Conservation (phyloP, 768 basidiomycete species). For the Suillus tomentosus region DNA sequence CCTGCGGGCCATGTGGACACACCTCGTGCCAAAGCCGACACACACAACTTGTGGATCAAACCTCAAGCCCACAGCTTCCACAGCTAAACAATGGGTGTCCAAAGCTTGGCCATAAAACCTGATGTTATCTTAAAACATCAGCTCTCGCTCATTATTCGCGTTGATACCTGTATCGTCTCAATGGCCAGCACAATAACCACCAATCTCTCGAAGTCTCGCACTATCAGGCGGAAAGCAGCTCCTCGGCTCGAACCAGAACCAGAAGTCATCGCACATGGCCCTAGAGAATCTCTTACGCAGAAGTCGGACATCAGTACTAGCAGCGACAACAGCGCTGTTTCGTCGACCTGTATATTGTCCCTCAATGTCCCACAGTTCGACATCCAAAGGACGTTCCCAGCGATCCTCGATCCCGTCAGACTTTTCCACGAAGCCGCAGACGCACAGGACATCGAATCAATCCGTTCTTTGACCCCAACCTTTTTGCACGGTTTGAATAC, state of each 20-base stretch:
- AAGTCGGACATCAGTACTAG: slow-evolving; percentile 28
- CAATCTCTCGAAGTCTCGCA: background rate
- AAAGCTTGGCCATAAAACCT: background rate
- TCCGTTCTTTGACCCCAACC: slow-evolving; percentile 31
- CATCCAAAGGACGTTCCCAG: slow-evolving; percentile 38
- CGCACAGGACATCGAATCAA: slow-evolving; percentile 27
- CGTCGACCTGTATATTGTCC: slow-evolving; percentile 21
- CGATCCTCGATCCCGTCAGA: slow-evolving; percentile 33
- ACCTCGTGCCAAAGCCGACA: background rate
- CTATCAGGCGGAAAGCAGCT: background rate
- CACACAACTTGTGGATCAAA: background rate
- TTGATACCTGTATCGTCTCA: too few relatives aligned
- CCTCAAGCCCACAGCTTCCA: background rate
- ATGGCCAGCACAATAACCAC: background rate
- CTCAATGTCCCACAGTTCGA: slow-evolving; percentile 23
- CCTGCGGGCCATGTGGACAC: background rate
- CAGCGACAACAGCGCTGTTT: slow-evolving; percentile 29
- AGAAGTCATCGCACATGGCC: background rate
- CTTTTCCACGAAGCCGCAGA: slow-evolving; percentile 29
- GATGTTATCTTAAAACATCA: background rate
- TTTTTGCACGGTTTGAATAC: slow-evolving; percentile 26
- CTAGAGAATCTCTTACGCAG: background rate
- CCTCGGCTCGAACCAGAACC: background rate
- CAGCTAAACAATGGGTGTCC: background rate
- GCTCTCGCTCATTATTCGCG: too few relatives aligned